Evolutionary conservation across 2,329 filamentous ascomycete species (phyloP).

Genomic region (Lomentospora prolificans): DNA sequence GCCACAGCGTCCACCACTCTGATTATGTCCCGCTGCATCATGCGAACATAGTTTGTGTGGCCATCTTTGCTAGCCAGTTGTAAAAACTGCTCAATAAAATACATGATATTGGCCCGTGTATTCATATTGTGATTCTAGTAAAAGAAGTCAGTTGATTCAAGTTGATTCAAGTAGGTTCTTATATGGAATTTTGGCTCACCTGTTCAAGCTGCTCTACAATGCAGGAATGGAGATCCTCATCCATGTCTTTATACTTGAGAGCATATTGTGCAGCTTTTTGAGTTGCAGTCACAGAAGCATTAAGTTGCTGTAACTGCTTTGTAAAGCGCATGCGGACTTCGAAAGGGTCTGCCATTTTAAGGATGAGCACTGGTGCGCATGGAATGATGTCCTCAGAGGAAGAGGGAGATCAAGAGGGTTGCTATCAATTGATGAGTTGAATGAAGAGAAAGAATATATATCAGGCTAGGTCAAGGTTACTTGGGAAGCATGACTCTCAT

Average conservation of each 20-base stretch:
- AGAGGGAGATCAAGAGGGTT: not conserved
- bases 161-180: slow-evolving; percentile 9
- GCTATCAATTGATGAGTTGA: no score
- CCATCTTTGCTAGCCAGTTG: slow-evolving; percentile 71
- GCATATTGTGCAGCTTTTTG: slow-evolving; percentile 94
- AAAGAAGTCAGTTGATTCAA: slow-evolving; percentile 6
- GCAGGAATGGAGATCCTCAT: slow-evolving; percentile 94
- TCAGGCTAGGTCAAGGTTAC: no score
- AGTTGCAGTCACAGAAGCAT: slow-evolving; percentile 78
- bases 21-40: slow-evolving; percentile 91
- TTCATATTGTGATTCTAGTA: slow-evolving; percentile 76
- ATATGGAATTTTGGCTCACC: slow-evolving; percentile 32
- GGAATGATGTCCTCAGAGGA: not conserved
- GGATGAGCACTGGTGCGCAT: not conserved
- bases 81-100: slow-evolving; percentile 92
- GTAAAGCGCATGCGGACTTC: slow-evolving; percentile 98
- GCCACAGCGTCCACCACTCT: slow-evolving; percentile 87
- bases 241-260: slow-evolving; percentile 85
- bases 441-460: no score
- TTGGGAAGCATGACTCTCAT: not conserved
- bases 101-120: slow-evolving; percentile 96
- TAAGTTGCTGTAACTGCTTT: slow-evolving; percentile 77
- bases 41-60: slow-evolving; percentile 66
- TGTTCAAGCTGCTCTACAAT: slow-evolving; percentile 91
- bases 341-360: slow-evolving; percentile 68